Conservation (phyloP, 2,329 filamentous ascomycete genomes). For the Paracoccidioides lutzii region DNA sequence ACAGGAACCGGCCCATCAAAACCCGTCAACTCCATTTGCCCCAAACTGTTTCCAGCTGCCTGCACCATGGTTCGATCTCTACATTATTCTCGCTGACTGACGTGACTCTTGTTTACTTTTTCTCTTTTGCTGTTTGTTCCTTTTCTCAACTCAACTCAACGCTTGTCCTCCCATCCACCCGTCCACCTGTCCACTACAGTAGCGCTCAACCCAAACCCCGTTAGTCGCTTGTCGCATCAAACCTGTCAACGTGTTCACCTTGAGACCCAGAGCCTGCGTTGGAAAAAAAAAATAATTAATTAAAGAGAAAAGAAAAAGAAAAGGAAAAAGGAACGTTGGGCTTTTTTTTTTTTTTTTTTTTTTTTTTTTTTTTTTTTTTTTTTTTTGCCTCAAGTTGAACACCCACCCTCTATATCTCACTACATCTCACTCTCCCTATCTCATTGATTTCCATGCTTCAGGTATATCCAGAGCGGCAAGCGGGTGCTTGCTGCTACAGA, state of each 20-base stretch:
- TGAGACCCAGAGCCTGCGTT: too few relatives aligned
- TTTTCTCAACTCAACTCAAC: too few relatives aligned
- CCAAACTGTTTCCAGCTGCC: neutral
- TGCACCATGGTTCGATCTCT: slow-evolving; percentile 24
- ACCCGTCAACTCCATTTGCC: too few relatives aligned
- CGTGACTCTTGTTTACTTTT: slow-evolving; percentile 2
- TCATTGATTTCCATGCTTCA: slow-evolving; percentile 33
- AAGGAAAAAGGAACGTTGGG: neutral
- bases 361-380: neutral
- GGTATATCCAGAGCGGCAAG: slow-evolving; percentile 34
- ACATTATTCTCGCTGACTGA: slow-evolving; percentile 16
- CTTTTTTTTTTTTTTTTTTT: neutral
- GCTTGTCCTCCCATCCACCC: neutral
- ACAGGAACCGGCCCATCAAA: too few relatives aligned
- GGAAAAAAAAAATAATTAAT: neutral
- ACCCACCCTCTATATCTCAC: neutral
- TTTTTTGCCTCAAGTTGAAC: neutral
- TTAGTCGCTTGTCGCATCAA: slow-evolving; percentile 11
- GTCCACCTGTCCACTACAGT: neutral
- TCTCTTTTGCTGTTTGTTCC: slow-evolving; percentile 2
- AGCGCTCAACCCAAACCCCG: neutral
- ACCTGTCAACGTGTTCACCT: slow-evolving; percentile 4
- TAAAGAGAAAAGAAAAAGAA: neutral
- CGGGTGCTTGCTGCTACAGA: slow-evolving; percentile 36
- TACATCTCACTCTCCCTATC: neutral